phyloP scores from a whole-genome alignment of 2,329 filamentous ascomycete genomes.

The Aspergillus hiratsukae region DNA sequence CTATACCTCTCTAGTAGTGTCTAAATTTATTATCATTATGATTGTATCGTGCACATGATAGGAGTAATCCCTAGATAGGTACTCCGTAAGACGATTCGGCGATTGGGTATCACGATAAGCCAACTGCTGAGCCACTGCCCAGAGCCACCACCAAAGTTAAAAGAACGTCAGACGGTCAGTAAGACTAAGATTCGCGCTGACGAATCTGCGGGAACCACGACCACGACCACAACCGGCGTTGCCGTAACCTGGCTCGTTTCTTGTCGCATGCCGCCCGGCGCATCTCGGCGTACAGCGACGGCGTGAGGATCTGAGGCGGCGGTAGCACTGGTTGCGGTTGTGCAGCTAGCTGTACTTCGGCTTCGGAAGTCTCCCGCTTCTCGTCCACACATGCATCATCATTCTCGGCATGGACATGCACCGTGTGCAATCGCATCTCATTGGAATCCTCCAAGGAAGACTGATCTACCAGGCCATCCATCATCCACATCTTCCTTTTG shows the following conservation, averaged over 20 bases:
- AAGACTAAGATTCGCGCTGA: neutral
- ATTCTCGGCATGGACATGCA: too few relatives aligned
- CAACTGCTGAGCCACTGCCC: too few relatives aligned
- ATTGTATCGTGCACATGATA: too few relatives aligned
- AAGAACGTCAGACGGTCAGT: neutral
- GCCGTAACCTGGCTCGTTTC: neutral
- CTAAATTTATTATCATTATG: conserved; percentile 1
- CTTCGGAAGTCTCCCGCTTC: neutral
- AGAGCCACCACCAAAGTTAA: neutral
- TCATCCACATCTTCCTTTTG: neutral
- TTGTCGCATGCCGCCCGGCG: neutral
- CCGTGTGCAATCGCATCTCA: too few relatives aligned
- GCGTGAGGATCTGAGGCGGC: conserved; percentile 1
- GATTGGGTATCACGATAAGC: too few relatives aligned
- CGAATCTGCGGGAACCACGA: neutral
- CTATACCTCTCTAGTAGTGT: too few relatives aligned
- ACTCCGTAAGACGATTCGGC: too few relatives aligned
- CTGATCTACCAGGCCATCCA: neutral
- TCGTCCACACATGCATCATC: neutral
- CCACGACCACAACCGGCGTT: neutral
- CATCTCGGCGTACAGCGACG: neutral
- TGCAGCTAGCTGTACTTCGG: too few relatives aligned
- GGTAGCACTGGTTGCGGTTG: neutral
- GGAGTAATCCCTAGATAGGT: too few relatives aligned
- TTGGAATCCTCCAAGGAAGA: too few relatives aligned